phyloP scores from a whole-genome alignment of 202 grass and related monocot species.

The Panicum virgatum region DNA sequence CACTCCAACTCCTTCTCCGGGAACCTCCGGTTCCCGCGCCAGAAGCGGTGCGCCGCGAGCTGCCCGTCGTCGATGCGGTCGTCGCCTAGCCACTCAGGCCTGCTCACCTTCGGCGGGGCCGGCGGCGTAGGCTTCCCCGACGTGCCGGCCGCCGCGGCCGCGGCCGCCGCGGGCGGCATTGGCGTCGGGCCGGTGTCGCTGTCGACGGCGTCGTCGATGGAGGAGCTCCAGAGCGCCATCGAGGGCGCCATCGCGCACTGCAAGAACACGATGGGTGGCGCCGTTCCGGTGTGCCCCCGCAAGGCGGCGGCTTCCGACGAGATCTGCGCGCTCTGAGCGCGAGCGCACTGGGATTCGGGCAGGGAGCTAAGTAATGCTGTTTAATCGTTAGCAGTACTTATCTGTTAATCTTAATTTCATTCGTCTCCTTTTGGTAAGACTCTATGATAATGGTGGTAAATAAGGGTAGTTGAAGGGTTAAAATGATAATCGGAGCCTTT shows the following conservation, averaged over 20 bases:
- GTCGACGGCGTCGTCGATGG: conserved; percentile 77
- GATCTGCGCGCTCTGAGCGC: conserved; percentile 49
- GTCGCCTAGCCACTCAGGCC: conserved; percentile 86
- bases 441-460: conserved; percentile 48
- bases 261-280: conserved; percentile 76
- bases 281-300: conserved; percentile 39
- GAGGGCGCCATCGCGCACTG: conserved; percentile 98
- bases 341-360: conserved; percentile 38
- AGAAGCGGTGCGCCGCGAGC: conserved; percentile 79
- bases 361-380: conserved; percentile 40
- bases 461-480: conserved; percentile 55
- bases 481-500: conserved; percentile 41
- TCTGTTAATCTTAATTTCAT: conserved; percentile 42
- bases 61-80: conserved; percentile 98
- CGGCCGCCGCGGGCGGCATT: conserved; percentile 27
- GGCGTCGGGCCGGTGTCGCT: conserved; percentile 44
- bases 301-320: conserved; percentile 31
- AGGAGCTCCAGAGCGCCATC: conserved; percentile 95
- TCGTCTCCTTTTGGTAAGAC: conserved; percentile 40
- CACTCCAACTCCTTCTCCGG: conserved; percentile 94
- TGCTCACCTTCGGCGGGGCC: conserved; percentile 62
- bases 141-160: conserved; percentile 26
- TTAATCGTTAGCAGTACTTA: conserved; percentile 48
- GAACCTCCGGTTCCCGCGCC: conserved; percentile 75
- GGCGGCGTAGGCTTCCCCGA: conserved; percentile 59